Conservation (phyloP, 2,329 filamentous ascomycete genomes). For the Hypomyces rosellus region DNA sequence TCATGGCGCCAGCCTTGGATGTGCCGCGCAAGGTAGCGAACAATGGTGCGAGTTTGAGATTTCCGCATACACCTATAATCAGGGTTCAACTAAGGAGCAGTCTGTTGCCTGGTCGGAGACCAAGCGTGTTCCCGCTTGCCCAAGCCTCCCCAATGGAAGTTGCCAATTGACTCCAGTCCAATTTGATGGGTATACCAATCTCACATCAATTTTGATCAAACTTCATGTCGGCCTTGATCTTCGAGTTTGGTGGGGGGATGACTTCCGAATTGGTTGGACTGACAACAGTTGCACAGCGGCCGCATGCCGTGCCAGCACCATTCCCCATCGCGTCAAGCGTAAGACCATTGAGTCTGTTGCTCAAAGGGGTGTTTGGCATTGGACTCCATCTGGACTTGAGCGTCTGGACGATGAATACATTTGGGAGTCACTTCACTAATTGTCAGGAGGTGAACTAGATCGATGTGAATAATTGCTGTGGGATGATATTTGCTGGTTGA, state of each 20-base stretch:
- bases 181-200: constrained; percentile 32
- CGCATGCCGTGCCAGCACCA: constrained; percentile 25
- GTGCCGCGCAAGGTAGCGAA: constrained; percentile 28
- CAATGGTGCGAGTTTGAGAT: constrained; percentile 37
- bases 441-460: constrained; percentile 13
- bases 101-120: constrained; percentile 35
- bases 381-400: constrained; percentile 26
- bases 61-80: constrained; percentile 34
- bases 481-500: constrained; percentile 24
- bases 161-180: constrained; percentile 30
- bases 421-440: constrained; percentile 25
- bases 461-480: constrained; percentile 22
- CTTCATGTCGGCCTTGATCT: constrained; percentile 32
- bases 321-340: constrained; percentile 24
- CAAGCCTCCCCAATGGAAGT: constrained; percentile 25
- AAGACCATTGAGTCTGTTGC: constrained; percentile 26
- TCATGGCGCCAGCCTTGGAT: constrained; percentile 33
- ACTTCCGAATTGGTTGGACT: constrained; percentile 34
- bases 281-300: constrained; percentile 35
- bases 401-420: constrained; percentile 27
- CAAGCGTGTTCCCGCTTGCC: constrained; percentile 33
- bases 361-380: constrained; percentile 28
- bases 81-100: constrained; percentile 25
- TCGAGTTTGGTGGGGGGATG: constrained; percentile 37
- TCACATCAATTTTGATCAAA: constrained; percentile 34